A percentile compares a stretch with the other conserved stretches of the same genome.
phyloP scores from a whole-genome alignment of 257 asterid genomes.

The Solanum peruvianum region DNA sequence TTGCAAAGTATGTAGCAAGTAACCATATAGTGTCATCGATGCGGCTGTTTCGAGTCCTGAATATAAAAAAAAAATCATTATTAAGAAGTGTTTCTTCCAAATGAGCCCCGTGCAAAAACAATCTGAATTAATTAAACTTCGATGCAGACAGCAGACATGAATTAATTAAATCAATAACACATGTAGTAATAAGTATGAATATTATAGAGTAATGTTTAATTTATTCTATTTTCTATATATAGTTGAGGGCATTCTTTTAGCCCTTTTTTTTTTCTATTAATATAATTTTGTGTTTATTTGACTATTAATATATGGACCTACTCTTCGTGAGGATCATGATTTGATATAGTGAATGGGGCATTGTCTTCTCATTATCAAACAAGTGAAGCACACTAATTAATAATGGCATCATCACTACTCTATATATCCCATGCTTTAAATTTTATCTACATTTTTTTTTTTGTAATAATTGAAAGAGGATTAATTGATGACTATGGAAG shows the following conservation, averaged over 20 bases:
- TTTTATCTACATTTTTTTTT: neutral
- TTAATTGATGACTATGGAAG: neutral
- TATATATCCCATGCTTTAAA: neutral
- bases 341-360: neutral
- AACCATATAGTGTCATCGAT: neutral
- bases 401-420: neutral
- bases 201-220: neutral
- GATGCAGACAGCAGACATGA: accelerated
- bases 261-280: neutral
- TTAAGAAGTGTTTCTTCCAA: accelerated
- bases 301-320: neutral
- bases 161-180: neutral
- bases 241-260: neutral
- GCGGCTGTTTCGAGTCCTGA: accelerated
- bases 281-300: neutral
- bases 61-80: neutral
- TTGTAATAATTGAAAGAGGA: neutral
- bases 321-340: neutral
- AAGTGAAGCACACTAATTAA: neutral
- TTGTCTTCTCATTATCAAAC: neutral
- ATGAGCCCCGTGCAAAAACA: accelerated
- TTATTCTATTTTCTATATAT: neutral
- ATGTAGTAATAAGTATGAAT: neutral
- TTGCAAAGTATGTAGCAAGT: neutral
- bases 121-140: accelerated